Evolutionary conservation across 176 grass and related monocot species (phyloP), one percentile per base, ranked within the genome.

Genomic region (Melocanna baccifera): DNA sequence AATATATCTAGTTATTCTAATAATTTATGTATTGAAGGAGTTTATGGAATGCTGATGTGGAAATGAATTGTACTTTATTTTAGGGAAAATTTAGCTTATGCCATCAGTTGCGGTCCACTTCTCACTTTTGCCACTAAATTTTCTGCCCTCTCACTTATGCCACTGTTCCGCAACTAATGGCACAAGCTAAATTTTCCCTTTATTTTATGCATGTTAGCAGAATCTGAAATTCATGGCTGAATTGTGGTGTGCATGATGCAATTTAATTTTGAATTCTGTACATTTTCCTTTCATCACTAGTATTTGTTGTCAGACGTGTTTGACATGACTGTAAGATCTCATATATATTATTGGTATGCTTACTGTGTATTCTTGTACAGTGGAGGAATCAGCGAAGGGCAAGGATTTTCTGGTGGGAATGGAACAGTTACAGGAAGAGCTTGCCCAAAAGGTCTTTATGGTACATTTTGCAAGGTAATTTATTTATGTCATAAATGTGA

Each of bases 381-480:
- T 63, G 97, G 97, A 88, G 97, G 97, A 80, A 81, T 79, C 32
- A 92, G 91, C 73, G 86, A 88, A 81, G 91, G 86, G 23, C 43
- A 53, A 70, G 97, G 97, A n/a, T 94, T 84, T 83, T 62, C 91
- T 66, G 97, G 97, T 48, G 88, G 89, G 67, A 99, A 99, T 87
- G 97, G 97, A 86, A 99, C 97, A 20, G 66, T 99, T 65, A 94
- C 97, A 6, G 97, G 93, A 79, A 94, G 82, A 91, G 91, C 93
- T 78, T 99, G 97, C 67, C 97, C 97, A 48, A 86, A 94, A 81
- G 97, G 97, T 76, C 93, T 99, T 75, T 99, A 99, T 87, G 97
- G 97, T 86, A 91, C 91, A 87, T 99, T 94, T 81, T 99, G 97
- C 90, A 89, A 99, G 97, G 97, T 99, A 91, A 13, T 22, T 82